Evolutionary conservation across 164 flowering plant genomes (phyloP), one percentile per base, ranked within the genome.

Genomic region (Aristolochia fimbriata): DNA sequence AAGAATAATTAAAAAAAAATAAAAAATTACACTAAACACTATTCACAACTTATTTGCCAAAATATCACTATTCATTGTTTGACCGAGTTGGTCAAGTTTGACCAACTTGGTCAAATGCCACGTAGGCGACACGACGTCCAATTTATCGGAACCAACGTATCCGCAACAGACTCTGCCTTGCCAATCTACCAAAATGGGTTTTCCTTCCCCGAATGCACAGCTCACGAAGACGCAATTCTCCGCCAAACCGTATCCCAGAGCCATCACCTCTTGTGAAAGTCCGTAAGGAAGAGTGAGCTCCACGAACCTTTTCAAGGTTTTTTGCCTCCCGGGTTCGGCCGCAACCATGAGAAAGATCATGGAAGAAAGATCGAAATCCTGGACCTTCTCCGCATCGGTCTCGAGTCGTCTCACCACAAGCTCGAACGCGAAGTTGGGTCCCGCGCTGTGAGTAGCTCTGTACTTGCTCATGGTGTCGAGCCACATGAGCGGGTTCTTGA

Each of bases 191-290:
- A 79, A 55, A 30, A 87, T 82, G 15, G 91, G 86, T 27, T 76
- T 72, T 49, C 76, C 76, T 68, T 81, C 80, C 27, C 95, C 95
- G 65, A 68, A 87, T 37, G 95, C 91, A 69, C 91, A 83, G 57
- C 80, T 78, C 15, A 87, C 91, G 70, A 75, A 87, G 24, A 87
- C 95, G 67, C 91, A 87, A 57, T 87, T 87, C 58, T 87, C 95
- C 20, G 91, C 95, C 71, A 87, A 72, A 23, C 95, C 91, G 69
- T 87, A 87, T 43, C 91, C 95, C 19, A 91, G 95, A 60, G 95
- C 88, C 86, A 83, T 70, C 63, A 79, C 87, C 45, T 76, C 74
- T 67, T 82, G 75, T 45, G 83, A 75, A 55, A 87, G 79, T 51
- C 80, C 75, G 52, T 73, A 83, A 25, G 88, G 79, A 22, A 22